phyloP scores from a whole-genome alignment of 2,329 filamentous ascomycete genomes.

The Trichoderma hamatum region DNA sequence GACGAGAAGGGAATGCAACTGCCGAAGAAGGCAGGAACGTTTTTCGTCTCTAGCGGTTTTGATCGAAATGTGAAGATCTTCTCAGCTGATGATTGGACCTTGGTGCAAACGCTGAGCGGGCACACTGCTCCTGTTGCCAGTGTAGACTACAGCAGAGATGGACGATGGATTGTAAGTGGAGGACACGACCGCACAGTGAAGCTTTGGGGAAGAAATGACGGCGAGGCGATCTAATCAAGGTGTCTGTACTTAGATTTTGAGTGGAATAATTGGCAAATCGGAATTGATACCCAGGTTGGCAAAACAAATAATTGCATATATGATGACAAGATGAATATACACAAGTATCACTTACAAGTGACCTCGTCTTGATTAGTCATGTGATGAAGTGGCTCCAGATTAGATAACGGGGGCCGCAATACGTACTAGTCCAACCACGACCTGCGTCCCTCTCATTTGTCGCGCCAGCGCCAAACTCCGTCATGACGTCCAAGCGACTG shows the following conservation, averaged over 20 bases:
- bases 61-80: constrained; percentile 96
- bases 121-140: constrained; percentile 92
- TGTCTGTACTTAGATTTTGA: constrained; percentile 23
- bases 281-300: constrained; percentile 15
- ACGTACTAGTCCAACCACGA: constrained; percentile 1
- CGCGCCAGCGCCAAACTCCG: constrained; percentile 14
- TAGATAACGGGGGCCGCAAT: constrained; percentile 32
- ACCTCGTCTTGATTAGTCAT: constrained; percentile 25
- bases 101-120: constrained; percentile 83
- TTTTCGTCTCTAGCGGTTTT: constrained; percentile 88
- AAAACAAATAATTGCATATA: background rate
- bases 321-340: background rate
- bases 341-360: background rate
- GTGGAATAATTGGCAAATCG: background rate
- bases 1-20: constrained; percentile 67
- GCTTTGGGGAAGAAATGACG: constrained; percentile 88
- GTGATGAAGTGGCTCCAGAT: constrained; percentile 30
- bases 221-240: constrained; percentile 51
- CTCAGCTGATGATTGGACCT: constrained; percentile 92
- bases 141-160: constrained; percentile 83
- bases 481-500: constrained; percentile 8
- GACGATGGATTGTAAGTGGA: constrained; percentile 90
- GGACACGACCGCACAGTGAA: constrained; percentile 95
- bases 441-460: background rate
- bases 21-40: constrained; percentile 87